Evolutionary conservation across 2,329 filamentous ascomycete species (phyloP), one percentile per base, ranked within the genome.

Genomic region (Trichoderma oligosporum): DNA sequence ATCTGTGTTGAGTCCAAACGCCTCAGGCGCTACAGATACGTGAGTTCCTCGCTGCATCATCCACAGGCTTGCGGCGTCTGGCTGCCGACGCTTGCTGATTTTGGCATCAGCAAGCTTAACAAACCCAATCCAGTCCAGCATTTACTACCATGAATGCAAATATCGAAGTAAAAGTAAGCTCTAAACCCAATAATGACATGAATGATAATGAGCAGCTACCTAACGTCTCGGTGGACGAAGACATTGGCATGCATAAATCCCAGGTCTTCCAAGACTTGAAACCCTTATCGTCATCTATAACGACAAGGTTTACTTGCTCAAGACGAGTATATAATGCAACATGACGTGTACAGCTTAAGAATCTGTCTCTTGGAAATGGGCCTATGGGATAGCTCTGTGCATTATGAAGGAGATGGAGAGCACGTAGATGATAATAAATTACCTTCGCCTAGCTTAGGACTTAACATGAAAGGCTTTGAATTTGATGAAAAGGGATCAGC

Each of bases 331-430:
- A 66, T 61, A 2, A 82, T 82, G 75, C 74, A 79, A 52, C 80
- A 83, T 62, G 79, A 83, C 58, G 78, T 83, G 9, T 83, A 83
- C 64, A 80, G 78, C 54, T 70, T 83, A 0, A 80, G 80, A 0
- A 77, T 82, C 0, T 79, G 76, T 49, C 69, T 83, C 0, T 65
- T 83, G 0, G 80, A 83, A 63, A 73, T 83, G 24, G 79, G 78
- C 0, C 60, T 82, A 0, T 80, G 78, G 77, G 55, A 68, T 1
- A 73, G 69, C 0, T 67, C 72, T 27, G 62, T 73, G 8, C 18
- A 39, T 1, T 69, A 68, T 42, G 22, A 51, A 39, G 11, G 9
- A 24, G 29, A 39, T 51, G 29, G 22, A 25, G 47, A 18, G 14
- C 14, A n/a, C 24, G n/a, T 4, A 36, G 14, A 11, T 31, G 31